phyloP scores from a whole-genome alignment of 192 early-diverging fungal species.

The Rhizophagus prolifer region DNA sequence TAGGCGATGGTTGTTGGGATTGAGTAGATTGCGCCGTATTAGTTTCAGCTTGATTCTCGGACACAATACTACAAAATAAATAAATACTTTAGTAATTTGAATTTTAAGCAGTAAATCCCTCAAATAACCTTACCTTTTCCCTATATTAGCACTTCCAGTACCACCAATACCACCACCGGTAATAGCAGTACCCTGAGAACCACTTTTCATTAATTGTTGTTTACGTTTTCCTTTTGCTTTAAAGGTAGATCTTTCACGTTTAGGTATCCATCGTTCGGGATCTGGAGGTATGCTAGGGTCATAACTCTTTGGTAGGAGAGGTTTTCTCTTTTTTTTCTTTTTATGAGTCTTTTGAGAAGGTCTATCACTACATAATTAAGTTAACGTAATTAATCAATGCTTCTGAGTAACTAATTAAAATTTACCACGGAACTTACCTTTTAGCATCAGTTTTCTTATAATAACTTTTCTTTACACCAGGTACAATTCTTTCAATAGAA shows the following conservation, averaged over 20 bases:
- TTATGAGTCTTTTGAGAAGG: slow-evolving; percentile 35
- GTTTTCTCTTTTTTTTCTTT: slow-evolving; percentile 58
- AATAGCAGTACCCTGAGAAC: slow-evolving; percentile 63
- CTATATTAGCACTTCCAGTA: slow-evolving; percentile 73
- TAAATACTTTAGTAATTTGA: background rate
- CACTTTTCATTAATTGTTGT: slow-evolving; percentile 54
- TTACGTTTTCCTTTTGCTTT: slow-evolving; percentile 57
- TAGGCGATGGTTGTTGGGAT: background rate
- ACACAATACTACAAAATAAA: background rate
- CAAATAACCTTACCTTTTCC: slow-evolving; percentile 27
- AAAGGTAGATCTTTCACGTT: slow-evolving; percentile 59
- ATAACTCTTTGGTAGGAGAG: slow-evolving; percentile 56
- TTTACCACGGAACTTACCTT: slow-evolving; percentile 11
- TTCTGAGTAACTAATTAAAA: background rate
- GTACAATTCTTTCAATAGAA: slow-evolving; percentile 52
- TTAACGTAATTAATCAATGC: slow-evolving; percentile 4
- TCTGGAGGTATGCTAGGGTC: slow-evolving; percentile 52
- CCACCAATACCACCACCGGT: slow-evolving; percentile 68
- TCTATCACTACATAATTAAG: slow-evolving; percentile 7
- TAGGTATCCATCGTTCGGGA: slow-evolving; percentile 74
- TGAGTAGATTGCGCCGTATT: background rate
- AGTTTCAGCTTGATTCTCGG: background rate
- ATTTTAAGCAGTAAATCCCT: background rate
- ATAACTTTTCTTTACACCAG: slow-evolving; percentile 56
- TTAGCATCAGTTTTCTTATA: slow-evolving; percentile 45